phyloP scores from a whole-genome alignment of 2,329 filamentous ascomycete species.

The Colletotrichum noveboracense region DNA sequence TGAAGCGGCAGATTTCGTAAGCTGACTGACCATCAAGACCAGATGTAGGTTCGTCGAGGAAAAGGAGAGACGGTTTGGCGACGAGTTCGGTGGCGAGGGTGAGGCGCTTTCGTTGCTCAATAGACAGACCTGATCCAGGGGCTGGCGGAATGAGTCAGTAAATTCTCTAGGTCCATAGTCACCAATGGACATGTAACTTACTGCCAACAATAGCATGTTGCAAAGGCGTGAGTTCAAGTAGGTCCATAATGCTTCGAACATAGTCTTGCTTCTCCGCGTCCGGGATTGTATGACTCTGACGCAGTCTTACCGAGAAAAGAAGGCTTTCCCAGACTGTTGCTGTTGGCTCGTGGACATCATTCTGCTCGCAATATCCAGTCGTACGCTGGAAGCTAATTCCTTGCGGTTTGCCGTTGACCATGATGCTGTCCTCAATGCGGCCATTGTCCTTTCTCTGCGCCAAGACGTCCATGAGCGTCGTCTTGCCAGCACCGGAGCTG shows the following conservation, averaged over 20 bases:
- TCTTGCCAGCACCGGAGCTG: constrained; percentile 34
- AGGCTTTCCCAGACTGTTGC: constrained; percentile 71
- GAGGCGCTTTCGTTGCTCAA: constrained; percentile 65
- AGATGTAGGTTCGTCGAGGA: constrained; percentile 70
- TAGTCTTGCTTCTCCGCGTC: constrained; percentile 68
- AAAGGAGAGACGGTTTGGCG: constrained; percentile 69
- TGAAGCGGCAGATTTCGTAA: constrained; percentile 44
- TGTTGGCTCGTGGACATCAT: constrained; percentile 52
- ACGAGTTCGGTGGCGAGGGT: constrained; percentile 74
- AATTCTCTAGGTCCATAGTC: neutral
- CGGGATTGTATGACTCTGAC: constrained; percentile 60
- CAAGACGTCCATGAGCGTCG: constrained; percentile 65
- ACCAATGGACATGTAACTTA: constrained; percentile 23
- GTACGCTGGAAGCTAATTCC: constrained; percentile 1
- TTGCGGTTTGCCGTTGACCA: constrained; percentile 7
- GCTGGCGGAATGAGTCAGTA: constrained; percentile 41
- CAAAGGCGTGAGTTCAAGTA: constrained; percentile 68
- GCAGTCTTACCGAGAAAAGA: constrained; percentile 68
- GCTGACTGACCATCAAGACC: constrained; percentile 40
- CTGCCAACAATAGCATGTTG: constrained; percentile 64
- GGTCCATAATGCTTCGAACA: constrained; percentile 68
- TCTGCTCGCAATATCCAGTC: constrained; percentile 26
- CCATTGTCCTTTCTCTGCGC: constrained; percentile 59
- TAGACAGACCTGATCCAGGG: constrained; percentile 49
- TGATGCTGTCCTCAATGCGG: constrained; percentile 24